These are phyloP conservation scores for Capsella bursapastoris DNA, from an alignment of 345 rosid species.

Conservation along the genomic window DNA sequence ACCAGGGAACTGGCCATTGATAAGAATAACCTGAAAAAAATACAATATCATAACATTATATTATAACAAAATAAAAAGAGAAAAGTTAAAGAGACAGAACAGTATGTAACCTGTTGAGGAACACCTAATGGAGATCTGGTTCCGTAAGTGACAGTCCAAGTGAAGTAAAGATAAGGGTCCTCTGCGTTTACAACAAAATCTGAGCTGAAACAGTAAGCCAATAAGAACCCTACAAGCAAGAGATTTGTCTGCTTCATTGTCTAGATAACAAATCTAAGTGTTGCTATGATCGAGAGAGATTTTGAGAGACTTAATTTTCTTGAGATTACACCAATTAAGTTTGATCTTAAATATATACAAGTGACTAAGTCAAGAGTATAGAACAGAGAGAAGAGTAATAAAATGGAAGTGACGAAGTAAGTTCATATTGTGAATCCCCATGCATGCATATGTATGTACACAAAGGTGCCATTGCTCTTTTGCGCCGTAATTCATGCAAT, in stretches of 20 bases:
- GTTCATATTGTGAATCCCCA: constrained; percentile 40
- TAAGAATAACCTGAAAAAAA: constrained; percentile 62
- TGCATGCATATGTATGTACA: constrained; percentile 30
- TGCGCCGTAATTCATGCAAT: constrained; percentile 43
- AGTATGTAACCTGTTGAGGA: constrained; percentile 46
- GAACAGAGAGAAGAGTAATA: constrained; percentile 1
- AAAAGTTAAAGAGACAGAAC: neutral
- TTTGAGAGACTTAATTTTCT: constrained; percentile 5
- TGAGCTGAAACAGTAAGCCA: constrained; percentile 19
- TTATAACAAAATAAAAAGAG: neutral
- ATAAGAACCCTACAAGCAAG: constrained; percentile 21
- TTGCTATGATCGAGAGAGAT: constrained; percentile 1
- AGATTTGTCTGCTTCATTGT: constrained; percentile 30
- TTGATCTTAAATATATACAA: constrained; percentile 24
- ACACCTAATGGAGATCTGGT: constrained; percentile 56
- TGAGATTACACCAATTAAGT: neutral
- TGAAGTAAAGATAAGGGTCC: constrained; percentile 57
- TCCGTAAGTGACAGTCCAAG: constrained; percentile 71
- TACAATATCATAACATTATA: neutral
- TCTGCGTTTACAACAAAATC: constrained; percentile 48
- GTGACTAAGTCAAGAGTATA: constrained; percentile 1
- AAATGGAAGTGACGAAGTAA: constrained; percentile 33
- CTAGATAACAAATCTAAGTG: neutral
- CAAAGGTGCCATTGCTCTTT: constrained; percentile 27
- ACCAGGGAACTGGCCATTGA: constrained; percentile 81